Evolutionary conservation across 371 early-diverging fungal species (phyloP), one percentile per base, ranked within the genome.

Genomic region (Mortierella sp.): DNA sequence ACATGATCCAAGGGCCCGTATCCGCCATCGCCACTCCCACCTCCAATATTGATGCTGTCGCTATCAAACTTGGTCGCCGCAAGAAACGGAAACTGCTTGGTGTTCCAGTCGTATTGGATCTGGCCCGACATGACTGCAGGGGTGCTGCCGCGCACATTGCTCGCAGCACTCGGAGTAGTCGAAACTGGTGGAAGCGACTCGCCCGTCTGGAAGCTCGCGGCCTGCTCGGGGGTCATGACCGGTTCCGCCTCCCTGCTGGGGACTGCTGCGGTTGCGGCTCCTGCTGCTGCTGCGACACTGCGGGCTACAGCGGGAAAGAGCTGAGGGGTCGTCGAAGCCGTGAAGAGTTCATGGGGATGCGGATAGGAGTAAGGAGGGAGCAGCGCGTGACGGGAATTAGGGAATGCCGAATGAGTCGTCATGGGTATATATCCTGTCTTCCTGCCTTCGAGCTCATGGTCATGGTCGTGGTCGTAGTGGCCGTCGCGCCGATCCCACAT

Each of bases 41-140:
- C n/a, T n/a, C n/a, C n/a, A n/a, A n/a, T n/a, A n/a, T n/a, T n/a
- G n/a, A n/a, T n/a, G n/a, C n/a, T n/a, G n/a, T n/a, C n/a, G n/a
- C n/a, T n/a, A n/a, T n/a, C n/a, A n/a, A n/a, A n/a, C n/a, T n/a
- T n/a, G n/a, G n/a, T n/a, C n/a, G n/a, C n/a, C n/a, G n/a, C n/a
- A n/a, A n/a, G n/a, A n/a, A n/a, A n/a, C n/a, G n/a, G n/a, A n/a
- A 53, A 53, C 22, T 22, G 9, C 8, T 53, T 53, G 53, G 64
- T 34, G 41, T 39, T 11, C 68, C 72, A 71, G 45, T 55, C 71
- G 44, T 58, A 65, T 5, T 19, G 69, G n/a, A 65, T 64, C 24
- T 43, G 44, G n/a, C 70, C 66, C 45, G 61, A 45, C 63, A 74
- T 43, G n/a, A 74, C 55, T 31, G 74, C 74, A 5, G 79, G 79